These are phyloP conservation scores for Russula griseocarnosa DNA, from an alignment of 768 basidiomycete genomes.

Conservation along the genomic window DNA sequence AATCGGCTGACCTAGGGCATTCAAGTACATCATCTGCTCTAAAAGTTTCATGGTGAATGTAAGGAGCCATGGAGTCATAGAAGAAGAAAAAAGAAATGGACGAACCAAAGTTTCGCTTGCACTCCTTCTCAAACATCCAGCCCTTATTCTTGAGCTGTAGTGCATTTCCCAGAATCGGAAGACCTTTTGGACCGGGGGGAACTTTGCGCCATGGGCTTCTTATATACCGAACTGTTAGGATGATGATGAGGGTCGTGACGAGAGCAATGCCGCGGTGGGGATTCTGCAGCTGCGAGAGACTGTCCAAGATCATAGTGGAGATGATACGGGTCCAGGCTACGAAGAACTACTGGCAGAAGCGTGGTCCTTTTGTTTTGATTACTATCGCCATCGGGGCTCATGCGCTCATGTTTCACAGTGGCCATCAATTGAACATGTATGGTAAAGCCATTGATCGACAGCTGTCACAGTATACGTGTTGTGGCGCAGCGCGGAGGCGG, in stretches of 20 bases:
- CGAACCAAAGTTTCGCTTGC: constrained; percentile 13
- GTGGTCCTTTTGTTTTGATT: too few relatives aligned
- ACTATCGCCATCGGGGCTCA: too few relatives aligned
- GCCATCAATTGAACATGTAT: too few relatives aligned
- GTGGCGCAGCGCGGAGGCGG: too few relatives aligned
- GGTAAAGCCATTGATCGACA: too few relatives aligned
- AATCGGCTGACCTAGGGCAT: constrained; percentile 17
- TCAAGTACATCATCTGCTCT: constrained; percentile 18
- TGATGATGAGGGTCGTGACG: neutral
- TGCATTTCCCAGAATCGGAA: constrained; percentile 16
- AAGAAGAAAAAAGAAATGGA: neutral
- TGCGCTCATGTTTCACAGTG: too few relatives aligned
- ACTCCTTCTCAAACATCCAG: constrained; percentile 6
- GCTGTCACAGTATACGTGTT: too few relatives aligned
- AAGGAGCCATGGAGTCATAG: neutral
- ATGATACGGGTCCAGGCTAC: neutral
- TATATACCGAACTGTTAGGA: neutral
- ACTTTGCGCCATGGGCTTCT: constrained; percentile 20
- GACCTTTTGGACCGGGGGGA: constrained; percentile 14
- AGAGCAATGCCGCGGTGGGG: neutral
- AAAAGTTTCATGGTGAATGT: neutral
- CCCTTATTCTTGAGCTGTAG: neutral
- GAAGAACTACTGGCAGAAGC: neutral
- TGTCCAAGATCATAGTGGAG: neutral
- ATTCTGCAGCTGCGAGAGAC: neutral